A percentile compares a stretch with the other conserved stretches of the same genome.
phyloP scores from a whole-genome alignment of 2,329 filamentous ascomycete genomes.

The Geosmithia flava region DNA sequence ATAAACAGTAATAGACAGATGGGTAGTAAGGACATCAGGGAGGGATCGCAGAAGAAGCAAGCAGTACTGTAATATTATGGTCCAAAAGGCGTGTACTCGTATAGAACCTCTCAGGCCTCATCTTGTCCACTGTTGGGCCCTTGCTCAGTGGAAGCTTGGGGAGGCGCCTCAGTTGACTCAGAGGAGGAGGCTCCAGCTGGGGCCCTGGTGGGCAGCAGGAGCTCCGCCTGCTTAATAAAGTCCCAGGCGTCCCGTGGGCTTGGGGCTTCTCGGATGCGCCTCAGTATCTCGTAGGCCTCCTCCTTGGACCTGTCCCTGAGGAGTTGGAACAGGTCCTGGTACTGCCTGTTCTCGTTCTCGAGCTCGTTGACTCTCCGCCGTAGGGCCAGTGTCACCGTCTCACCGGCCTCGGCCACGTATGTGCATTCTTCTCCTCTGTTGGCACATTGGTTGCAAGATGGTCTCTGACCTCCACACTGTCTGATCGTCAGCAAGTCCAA shows the following conservation, averaged over 20 bases:
- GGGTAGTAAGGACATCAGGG: no score
- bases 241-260: neutral
- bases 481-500: neutral
- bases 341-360: neutral
- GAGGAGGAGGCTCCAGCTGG: neutral
- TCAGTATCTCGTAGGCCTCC: constrained; percentile 1
- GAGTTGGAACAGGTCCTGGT: neutral
- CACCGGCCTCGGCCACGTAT: neutral
- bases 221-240: neutral
- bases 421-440: neutral
- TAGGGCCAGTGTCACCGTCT: neutral
- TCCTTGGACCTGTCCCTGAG: neutral
- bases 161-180: neutral
- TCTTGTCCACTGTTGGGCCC: no score
- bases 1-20: no score
- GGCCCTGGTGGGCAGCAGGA: neutral
- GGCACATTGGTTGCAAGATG: neutral
- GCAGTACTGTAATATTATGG: no score
- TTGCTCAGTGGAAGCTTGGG: no score
- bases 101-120: no score
- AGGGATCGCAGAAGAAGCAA: no score
- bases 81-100: no score
- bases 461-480: constrained; percentile 1
- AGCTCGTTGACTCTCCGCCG: neutral
- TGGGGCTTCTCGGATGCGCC: neutral